phyloP scores from a whole-genome alignment of 495 filamentous ascomycete species.

The Aspergillus biplanus region DNA sequence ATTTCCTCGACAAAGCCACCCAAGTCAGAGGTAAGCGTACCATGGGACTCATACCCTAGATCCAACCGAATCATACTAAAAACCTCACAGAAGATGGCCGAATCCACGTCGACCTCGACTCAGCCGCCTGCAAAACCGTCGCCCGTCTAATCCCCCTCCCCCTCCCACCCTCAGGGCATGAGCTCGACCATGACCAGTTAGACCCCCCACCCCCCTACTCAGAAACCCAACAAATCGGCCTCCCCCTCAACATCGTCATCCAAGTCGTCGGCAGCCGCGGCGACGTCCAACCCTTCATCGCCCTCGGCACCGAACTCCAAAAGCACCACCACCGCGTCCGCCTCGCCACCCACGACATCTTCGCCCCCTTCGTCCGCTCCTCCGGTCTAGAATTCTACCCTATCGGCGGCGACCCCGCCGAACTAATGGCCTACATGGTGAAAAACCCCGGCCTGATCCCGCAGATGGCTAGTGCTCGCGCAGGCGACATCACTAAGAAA shows the following conservation, averaged over 20 bases:
- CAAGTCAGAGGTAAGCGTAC: too few relatives aligned
- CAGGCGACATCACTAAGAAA: slow-evolving; percentile 50
- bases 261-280: slow-evolving; percentile 58
- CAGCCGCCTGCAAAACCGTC: slow-evolving; percentile 15
- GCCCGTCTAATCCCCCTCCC: slow-evolving; percentile 16
- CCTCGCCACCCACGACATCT: slow-evolving; percentile 64
- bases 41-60: too few relatives aligned
- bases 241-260: slow-evolving; percentile 53
- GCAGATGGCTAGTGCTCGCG: slow-evolving; percentile 46
- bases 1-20: too few relatives aligned
- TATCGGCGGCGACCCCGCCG: slow-evolving; percentile 64
- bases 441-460: slow-evolving; percentile 58
- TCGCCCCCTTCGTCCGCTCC: slow-evolving; percentile 58
- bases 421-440: slow-evolving; percentile 66
- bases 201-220: slow-evolving; percentile 20
- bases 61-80: too few relatives aligned
- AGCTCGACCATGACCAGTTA: slow-evolving; percentile 1
- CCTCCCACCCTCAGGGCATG: background rate
- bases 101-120: slow-evolving; percentile 20
- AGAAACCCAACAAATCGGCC: slow-evolving; percentile 20
- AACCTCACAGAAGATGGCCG: slow-evolving; percentile 14
- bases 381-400: slow-evolving; percentile 65
- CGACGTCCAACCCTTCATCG: slow-evolving; percentile 59
- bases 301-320: slow-evolving; percentile 54
- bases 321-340: slow-evolving; percentile 57